These are phyloP conservation scores for Neotropicomus parvogracilis DNA, from an alignment of 1,284 basidiomycete species.

Conservation along the genomic window DNA sequence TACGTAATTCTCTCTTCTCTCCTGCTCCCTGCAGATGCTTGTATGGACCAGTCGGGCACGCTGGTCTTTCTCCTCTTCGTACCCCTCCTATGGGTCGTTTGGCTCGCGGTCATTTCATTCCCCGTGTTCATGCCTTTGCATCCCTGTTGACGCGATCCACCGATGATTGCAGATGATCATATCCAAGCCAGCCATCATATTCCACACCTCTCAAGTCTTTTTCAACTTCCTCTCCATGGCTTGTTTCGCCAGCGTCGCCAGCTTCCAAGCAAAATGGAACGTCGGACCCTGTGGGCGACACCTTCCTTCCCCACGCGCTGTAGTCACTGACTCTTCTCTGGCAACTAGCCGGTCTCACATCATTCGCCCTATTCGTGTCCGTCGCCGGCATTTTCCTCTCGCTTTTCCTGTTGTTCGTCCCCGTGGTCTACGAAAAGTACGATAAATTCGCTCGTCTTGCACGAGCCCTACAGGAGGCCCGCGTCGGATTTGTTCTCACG, in stretches of 20 bases:
- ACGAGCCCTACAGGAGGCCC: slow-evolving; percentile 73
- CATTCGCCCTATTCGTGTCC: slow-evolving; percentile 80
- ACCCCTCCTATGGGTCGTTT: slow-evolving; percentile 56
- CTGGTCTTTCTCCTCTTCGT: slow-evolving; percentile 62
- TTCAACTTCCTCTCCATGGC: slow-evolving; percentile 88
- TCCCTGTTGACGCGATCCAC: slow-evolving; percentile 17
- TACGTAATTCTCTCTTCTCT: slow-evolving; percentile 57
- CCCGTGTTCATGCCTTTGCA: neutral
- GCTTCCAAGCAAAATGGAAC: slow-evolving; percentile 78
- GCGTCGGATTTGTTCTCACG: slow-evolving; percentile 78
- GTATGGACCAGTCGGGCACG: slow-evolving; percentile 42
- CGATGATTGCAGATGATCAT: slow-evolving; percentile 67
- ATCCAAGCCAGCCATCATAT: slow-evolving; percentile 73
- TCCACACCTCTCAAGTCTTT: slow-evolving; percentile 72
- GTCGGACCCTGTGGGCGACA: slow-evolving; percentile 75
- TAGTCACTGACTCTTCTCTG: slow-evolving; percentile 12
- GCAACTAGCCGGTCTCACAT: slow-evolving; percentile 71
- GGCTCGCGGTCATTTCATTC: slow-evolving; percentile 57
- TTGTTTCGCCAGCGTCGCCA: slow-evolving; percentile 81
- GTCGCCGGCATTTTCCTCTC: slow-evolving; percentile 69
- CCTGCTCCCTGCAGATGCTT: slow-evolving; percentile 35
- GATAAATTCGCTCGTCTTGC: slow-evolving; percentile 74
- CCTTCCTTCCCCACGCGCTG: neutral
- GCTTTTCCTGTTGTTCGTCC: slow-evolving; percentile 68
- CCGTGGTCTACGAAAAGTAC: slow-evolving; percentile 83